Conservation (phyloP, 139 green algal species). For the Limnomonas spitsbergensis region DNA sequence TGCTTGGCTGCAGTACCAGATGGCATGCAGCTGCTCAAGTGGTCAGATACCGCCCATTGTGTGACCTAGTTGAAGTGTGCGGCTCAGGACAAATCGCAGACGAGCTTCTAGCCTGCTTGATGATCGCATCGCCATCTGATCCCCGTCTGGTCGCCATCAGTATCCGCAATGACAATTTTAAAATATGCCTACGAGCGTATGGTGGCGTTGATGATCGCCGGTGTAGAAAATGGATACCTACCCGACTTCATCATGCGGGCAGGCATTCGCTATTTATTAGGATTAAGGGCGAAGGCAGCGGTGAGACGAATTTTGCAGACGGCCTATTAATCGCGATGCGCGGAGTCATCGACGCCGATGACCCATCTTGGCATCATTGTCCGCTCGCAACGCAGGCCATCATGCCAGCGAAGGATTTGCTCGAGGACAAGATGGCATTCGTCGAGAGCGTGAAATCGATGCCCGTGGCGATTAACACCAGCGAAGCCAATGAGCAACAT, state of each 20-base stretch:
- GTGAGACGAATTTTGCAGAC: conserved; percentile 23
- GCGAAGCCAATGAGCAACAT: conserved; percentile 88
- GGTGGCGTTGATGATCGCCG: conserved; percentile 21
- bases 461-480: conserved; percentile 81
- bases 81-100: no score
- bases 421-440: conserved; percentile 50
- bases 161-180: neutral
- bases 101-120: no score
- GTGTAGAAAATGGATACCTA: conserved; percentile 62
- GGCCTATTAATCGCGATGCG: neutral
- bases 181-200: conserved; percentile 5
- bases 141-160: no score
- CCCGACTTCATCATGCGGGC: conserved; percentile 67
- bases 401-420: conserved; percentile 11
- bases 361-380: neutral
- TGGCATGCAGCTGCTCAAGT: no score
- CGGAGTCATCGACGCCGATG: no score
- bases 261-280: conserved; percentile 71
- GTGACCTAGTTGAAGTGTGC: no score
- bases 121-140: no score
- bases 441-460: conserved; percentile 73
- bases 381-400: neutral
- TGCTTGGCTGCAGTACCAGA: no score
- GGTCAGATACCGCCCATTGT: no score
- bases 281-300: conserved; percentile 33